Conservation (phyloP, 2,329 filamentous ascomycete species). For the Paraphoma chrysanthemicola region DNA sequence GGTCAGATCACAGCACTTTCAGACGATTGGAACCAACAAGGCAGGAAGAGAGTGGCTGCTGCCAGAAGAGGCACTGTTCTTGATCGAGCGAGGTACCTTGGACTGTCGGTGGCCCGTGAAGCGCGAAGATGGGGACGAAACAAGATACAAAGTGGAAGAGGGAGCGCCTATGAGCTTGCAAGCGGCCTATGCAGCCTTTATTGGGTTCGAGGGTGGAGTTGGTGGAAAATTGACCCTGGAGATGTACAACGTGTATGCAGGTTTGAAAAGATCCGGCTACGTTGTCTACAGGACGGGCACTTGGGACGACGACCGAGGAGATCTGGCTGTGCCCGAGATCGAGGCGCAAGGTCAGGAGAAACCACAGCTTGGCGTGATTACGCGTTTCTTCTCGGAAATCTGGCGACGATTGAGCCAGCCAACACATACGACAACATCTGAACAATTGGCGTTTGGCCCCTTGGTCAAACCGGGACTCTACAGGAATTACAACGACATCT, state of each 20-base stretch:
- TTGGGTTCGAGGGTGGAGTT: constrained; percentile 69
- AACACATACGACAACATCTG: constrained; percentile 18
- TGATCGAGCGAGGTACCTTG: constrained; percentile 85
- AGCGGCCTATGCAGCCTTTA: constrained; percentile 84
- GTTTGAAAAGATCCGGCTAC: constrained; percentile 84
- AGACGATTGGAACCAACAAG: constrained; percentile 71
- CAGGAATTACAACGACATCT: constrained; percentile 70
- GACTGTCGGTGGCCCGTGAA: constrained; percentile 81
- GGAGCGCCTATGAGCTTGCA: constrained; percentile 86
- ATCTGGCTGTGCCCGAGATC: constrained; percentile 11
- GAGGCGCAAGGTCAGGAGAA: constrained; percentile 9
- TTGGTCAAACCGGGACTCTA: constrained; percentile 62
- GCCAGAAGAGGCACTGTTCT: constrained; percentile 88
- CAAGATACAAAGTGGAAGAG: constrained; percentile 56
- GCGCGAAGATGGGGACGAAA: constrained; percentile 36
- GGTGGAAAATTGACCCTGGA: constrained; percentile 69
- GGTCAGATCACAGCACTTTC: constrained; percentile 74
- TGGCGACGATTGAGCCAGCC: constrained; percentile 40
- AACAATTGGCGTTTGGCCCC: constrained; percentile 52
- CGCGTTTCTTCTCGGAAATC: constrained; percentile 45
- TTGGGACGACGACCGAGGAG: constrained; percentile 44
- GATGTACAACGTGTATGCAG: constrained; percentile 86
- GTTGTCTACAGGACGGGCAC: constrained; percentile 74
- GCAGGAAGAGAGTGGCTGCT: constrained; percentile 74
- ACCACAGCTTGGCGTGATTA: constrained; percentile 30